Conservation (phyloP, 331 rosid species). For the Telfairia occidentalis region DNA sequence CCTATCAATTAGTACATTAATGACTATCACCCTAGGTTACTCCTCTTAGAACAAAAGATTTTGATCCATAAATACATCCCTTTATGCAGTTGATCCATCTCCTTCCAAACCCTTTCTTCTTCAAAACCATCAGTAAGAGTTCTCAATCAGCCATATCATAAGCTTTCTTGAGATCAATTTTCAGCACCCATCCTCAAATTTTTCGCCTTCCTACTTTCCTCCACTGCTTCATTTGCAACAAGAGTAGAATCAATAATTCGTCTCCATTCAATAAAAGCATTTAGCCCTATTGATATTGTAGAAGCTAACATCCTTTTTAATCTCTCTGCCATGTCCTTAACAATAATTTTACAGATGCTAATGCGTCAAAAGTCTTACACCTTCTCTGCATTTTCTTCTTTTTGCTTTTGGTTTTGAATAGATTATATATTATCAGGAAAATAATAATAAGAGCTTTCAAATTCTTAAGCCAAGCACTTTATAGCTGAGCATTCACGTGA, state of each 20-base stretch:
- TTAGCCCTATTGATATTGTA: not conserved
- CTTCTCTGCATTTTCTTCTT: not conserved
- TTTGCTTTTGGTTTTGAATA: not conserved
- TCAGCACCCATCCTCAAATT: not conserved
- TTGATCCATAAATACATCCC: not conserved
- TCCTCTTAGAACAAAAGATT: not conserved
- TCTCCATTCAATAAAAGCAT: not conserved
- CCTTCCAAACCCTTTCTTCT: not conserved
- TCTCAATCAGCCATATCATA: not conserved
- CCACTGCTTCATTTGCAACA: not conserved
- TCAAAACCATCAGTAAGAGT: not conserved
- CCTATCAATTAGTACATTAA: not conserved
- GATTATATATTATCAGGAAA: not conserved
- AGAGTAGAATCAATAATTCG: not conserved
- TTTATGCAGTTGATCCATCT: constrained; percentile 1
- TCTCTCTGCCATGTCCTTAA: not conserved
- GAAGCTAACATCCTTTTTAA: not conserved
- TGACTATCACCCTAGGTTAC: not conserved
- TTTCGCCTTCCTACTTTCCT: not conserved
- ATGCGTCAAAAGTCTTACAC: not conserved
- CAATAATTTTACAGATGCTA: not conserved
- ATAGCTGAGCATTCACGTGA: not conserved
- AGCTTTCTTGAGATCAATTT: not conserved
- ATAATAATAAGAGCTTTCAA: not conserved
- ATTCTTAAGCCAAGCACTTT: not conserved